Evolutionary conservation across 2,329 filamentous ascomycete genomes (phyloP), one percentile per base, ranked within the genome.

Genomic region (Ceratocystis colombiana): DNA sequence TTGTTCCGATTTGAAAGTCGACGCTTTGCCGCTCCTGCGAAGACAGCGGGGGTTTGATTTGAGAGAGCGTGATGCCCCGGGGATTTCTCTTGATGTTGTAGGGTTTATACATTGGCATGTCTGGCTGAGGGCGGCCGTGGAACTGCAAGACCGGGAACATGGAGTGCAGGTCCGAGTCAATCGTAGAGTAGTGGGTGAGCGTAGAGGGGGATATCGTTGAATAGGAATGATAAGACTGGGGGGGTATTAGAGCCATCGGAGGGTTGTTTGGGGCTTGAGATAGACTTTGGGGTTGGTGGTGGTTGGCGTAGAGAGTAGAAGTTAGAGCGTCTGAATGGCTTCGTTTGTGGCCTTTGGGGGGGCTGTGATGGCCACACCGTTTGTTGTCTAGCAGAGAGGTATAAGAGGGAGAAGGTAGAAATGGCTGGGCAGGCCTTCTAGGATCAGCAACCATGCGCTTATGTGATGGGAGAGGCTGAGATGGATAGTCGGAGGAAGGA

Each of bases 1-100:
- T 71, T 15, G 73, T 73, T 5, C 82, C 82, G 45, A 75, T 74
- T 66, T 84, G 79, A 66, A 75, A 78, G 64, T 82, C 75, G 44
- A 82, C 70, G 0, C 70, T 64, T 30, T 68, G 72, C 17, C 75
- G 75, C 67, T 81, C 76, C 0, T 70, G 48, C 3, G 61, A 61
- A 0, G 72, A 74, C 10, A 80, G 71, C 0, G 76, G 72, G 1
- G 68, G 69, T 3, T 71, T 62, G 1, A 79, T 70, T 1, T 73
- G 69, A 4, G 76, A 72, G n/a, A 83, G 71, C 1, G 76, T 70
- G 1, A 71, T 71, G 3, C 79, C 80, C 37, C 67, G 69, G 0
- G 74, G 72, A 15, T 76, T 75, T 17, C 72, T 72, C 62, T 76
- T 76, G 48, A 83, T 71, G 69, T 76, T 79, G 71, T 78, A 82